Conservation (phyloP, 1,284 basidiomycete genomes). For the Tranzscheliella williamsii region DNA sequence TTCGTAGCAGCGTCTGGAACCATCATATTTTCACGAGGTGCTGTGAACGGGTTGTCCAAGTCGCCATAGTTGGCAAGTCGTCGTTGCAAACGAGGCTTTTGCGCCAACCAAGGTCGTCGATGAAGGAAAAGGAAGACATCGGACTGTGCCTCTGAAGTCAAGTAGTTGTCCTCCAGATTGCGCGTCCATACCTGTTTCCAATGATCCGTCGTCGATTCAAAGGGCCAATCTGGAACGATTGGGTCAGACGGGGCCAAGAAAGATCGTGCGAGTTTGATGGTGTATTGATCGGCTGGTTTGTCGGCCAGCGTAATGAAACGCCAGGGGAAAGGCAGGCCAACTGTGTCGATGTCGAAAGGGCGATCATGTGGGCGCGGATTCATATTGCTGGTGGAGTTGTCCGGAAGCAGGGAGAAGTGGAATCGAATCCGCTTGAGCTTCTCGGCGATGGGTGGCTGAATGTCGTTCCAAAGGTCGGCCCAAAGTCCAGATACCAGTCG, state of each 20-base stretch:
- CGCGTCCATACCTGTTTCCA: slow-evolving; percentile 6
- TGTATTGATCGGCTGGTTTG: not conserved
- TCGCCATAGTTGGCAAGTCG: not conserved
- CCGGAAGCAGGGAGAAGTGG: slow-evolving; percentile 3
- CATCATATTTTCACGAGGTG: not conserved
- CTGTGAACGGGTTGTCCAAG: not conserved
- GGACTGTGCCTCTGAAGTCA: not conserved
- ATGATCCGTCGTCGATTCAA: not conserved
- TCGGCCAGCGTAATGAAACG: not conserved
- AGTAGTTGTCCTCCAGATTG: not conserved
- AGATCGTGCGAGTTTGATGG: not conserved
- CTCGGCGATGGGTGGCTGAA: not conserved
- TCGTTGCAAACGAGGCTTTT: not conserved
- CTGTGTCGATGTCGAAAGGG: slow-evolving; percentile 8
- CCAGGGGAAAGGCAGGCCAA: slow-evolving; percentile 3
- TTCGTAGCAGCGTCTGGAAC: not conserved
- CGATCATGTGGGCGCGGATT: slow-evolving; percentile 5
- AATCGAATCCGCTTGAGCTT: slow-evolving; percentile 3
- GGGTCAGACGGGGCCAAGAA: not conserved
- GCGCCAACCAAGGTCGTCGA: not conserved
- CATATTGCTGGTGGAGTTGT: slow-evolving; percentile 3
- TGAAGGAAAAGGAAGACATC: not conserved
- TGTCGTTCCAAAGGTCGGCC: slow-evolving; percentile 1
- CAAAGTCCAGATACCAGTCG: not conserved
- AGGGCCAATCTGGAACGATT: slow-evolving; percentile 3